These are phyloP conservation scores for Erigeron canadensis DNA, from an alignment of 129 eudicot genomes.

Conservation along the genomic window DNA sequence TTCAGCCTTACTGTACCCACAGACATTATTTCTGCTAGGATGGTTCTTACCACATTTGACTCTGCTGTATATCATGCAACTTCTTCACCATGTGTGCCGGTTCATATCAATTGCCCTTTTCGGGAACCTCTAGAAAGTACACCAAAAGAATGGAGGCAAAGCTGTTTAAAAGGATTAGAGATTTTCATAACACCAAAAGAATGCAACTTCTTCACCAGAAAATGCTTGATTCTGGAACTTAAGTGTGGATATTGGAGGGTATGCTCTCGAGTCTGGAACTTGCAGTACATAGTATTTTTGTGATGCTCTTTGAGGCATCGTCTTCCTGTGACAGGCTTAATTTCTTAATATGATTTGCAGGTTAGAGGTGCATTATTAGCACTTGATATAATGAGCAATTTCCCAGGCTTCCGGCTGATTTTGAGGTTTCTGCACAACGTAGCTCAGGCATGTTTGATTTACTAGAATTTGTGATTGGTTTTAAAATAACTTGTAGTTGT, in stretches of 20 bases:
- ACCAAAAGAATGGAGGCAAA: conserved; percentile 50
- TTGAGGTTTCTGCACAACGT: conserved; percentile 66
- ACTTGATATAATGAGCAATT: conserved; percentile 63
- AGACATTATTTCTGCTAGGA: conserved; percentile 69
- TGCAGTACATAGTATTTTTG: not conserved
- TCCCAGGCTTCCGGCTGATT: conserved; percentile 73
- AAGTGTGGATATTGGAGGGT: no score
- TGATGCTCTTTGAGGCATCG: conserved; percentile 12
- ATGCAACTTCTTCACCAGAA: no score
- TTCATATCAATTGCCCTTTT: conserved; percentile 81
- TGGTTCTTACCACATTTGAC: conserved; percentile 83
- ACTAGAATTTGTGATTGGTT: conserved; percentile 88
- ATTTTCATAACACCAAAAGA: no score
- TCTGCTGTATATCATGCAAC: conserved; percentile 73
- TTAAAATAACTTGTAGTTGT: no score
- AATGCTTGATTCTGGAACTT: no score
- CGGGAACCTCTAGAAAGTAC: conserved; percentile 72
- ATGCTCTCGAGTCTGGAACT: no score
- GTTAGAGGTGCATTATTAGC: conserved; percentile 85
- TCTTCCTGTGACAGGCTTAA: conserved; percentile 3
- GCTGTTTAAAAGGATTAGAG: conserved; percentile 75
- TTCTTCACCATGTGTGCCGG: conserved; percentile 77
- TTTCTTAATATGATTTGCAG: conserved; percentile 38
- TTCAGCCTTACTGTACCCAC: conserved; percentile 84
- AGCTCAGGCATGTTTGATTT: conserved; percentile 92